Evolutionary conservation across 441 rosid species (phyloP).

Genomic region (Sinapis alba): DNA sequence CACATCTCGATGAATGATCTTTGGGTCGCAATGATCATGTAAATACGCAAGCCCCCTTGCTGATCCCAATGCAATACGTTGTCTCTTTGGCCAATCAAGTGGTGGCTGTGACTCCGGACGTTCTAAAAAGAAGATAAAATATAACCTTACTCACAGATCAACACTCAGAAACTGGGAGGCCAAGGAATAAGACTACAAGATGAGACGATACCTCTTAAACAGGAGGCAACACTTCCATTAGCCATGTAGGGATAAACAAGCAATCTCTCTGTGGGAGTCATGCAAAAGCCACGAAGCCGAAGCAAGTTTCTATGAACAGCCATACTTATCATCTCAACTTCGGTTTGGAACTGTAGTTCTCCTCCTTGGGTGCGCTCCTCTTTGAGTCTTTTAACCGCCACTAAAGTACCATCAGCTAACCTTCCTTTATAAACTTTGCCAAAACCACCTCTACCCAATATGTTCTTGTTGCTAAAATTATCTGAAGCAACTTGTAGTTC

Average conservation of each 20-base stretch:
- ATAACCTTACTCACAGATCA: constrained; percentile 23
- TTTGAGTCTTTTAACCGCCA: constrained; percentile 91
- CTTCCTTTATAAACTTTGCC: constrained; percentile 91
- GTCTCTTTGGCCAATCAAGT: constrained; percentile 64
- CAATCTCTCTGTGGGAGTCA: constrained; percentile 80
- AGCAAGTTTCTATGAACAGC: constrained; percentile 96
- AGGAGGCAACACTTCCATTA: constrained; percentile 92
- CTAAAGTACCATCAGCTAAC: constrained; percentile 73
- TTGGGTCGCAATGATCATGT: constrained; percentile 78
- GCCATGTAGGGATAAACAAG: constrained; percentile 96
- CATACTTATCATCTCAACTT: constrained; percentile 97
- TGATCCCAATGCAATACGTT: constrained; percentile 63
- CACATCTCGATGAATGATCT: constrained; percentile 80
- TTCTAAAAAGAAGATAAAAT: constrained; percentile 41
- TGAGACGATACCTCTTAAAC: constrained; percentile 70
- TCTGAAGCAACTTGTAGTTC: constrained; percentile 80
- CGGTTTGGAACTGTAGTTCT: constrained; percentile 94
- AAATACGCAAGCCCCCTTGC: constrained; percentile 81
- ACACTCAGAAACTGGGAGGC: neutral
- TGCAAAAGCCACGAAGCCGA: constrained; percentile 80
- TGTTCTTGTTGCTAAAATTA: constrained; percentile 78
- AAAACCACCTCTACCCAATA: constrained; percentile 93
- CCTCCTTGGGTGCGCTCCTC: constrained; percentile 89
- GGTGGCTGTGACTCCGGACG: constrained; percentile 54
- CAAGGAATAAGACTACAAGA: neutral